Evolutionary conservation across 257 asterid genomes (phyloP), one percentile per base, ranked within the genome.

Genomic region (Salvia hispanica): DNA sequence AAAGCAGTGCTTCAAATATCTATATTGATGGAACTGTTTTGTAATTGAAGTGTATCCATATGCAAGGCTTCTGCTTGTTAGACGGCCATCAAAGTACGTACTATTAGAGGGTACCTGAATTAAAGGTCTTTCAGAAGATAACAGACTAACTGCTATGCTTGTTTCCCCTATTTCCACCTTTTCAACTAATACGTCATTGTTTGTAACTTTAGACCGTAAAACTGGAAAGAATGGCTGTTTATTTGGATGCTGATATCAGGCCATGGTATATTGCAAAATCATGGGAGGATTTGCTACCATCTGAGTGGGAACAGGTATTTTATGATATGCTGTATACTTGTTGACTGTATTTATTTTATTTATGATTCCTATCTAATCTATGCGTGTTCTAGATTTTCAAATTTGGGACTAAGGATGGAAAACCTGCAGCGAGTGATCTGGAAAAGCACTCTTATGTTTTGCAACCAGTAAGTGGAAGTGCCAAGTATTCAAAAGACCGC

Each of bases 401-500:
- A 70, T 84, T 82, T 77, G 99, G 99, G 72, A 88, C 92, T 6
- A 73, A 80, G 76, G 88, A 83, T 58, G 97, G 96, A 51, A 86
- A 84, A 79, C 95, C 95, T 65, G 86, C 88, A 11, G 68, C 81
- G 58, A 55, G 66, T 78, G 67, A 55, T 62, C 45, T 60, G 76
- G 85, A 78, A 72, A 77, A 79, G 58, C 99, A 86, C 82, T 69
- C 95, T 50, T 90, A 93, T 65, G 62, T 90, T 69, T 79, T 93
- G 78, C 91, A 83, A 79, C 99, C 99, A 21, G 95, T 93, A 54
- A 85, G 96, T 74, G 99, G 99, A 77, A 88, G 85, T 74, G 99
- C 96, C 7, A 84, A 80, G 73, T 93, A 86, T 80, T 82, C 83
- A 15, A 90, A 90, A 79, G 95, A 86, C 79, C 95, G 86, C 56